Base-by-base conservation (phyloP, 2,329 filamentous ascomycete species). In the Fusarium sp. region DNA sequence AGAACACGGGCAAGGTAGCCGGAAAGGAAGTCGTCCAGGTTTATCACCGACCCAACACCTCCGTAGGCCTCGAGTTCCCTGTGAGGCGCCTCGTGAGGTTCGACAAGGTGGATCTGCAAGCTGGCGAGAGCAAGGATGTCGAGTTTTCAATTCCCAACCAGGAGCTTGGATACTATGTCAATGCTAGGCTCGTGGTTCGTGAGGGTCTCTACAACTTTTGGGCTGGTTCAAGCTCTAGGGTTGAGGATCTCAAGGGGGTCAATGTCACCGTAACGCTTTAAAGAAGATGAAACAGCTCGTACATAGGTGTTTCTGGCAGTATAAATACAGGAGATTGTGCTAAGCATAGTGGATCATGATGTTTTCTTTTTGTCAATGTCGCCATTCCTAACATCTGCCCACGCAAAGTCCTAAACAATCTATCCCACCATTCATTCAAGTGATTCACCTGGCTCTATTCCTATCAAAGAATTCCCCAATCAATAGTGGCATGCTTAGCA, bases 71-170 rank as follows among this genome's bases (percentile, higher is more conserved):
- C 33, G 86, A 86, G 70, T 76, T 84, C 9, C 86, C 90, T 0
- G 77, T 84, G 6, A 90, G 90, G 70, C 89, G 92, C 74, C 82
- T 91, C 22, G 90, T 91, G 79, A 88, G 87, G 1, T 91, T 91
- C 74, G 77, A 82, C 22, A 94, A 94, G 82, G 86, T 92, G 0
- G 84, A 84, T 54, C 77, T 94, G 2, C 82, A 86, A 47, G 84
- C 89, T 0, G 91, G 91, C 0, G 85, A 91, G 81, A 79, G 81
- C 71, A 77, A 68, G 6, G 82, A 74, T 1, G 63, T 86, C 4
- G 22, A 84, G 85, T 74, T 80, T 22, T 67, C 61, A 5, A 75
- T 81, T 4, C 73, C 78, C 6, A 64, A 50, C 5, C 40, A 76
- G 7, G 81, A 82, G 8, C 47, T 82, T 4, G 80, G 79, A 0